Conservation (phyloP, 495 filamentous ascomycete genomes). For the Trichoderma erinaceum region DNA sequence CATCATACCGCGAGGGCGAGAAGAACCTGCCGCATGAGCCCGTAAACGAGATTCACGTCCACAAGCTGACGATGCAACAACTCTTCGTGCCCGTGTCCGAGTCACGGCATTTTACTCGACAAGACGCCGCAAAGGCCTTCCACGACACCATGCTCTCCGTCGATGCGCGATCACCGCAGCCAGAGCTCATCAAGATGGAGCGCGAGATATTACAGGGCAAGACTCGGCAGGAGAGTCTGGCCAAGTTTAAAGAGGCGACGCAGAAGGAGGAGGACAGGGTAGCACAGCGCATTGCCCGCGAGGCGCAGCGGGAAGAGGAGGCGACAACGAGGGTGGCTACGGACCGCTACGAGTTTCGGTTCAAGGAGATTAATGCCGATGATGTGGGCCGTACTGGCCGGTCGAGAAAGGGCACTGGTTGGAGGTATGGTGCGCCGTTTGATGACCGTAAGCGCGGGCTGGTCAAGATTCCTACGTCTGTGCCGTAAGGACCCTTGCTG, state of each 20-base stretch:
- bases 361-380: conserved; percentile 56
- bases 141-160: conserved; percentile 63
- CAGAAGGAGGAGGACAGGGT: conserved; percentile 37
- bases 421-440: conserved; percentile 47
- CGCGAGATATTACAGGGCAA: conserved; percentile 37
- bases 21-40: conserved; percentile 57
- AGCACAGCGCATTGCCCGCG: conserved; percentile 30
- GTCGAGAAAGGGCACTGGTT: conserved; percentile 51
- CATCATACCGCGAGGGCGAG: conserved; percentile 20
- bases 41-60: conserved; percentile 86
- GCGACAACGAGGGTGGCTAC: conserved; percentile 41
- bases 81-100: conserved; percentile 88
- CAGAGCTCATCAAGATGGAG: conserved; percentile 67
- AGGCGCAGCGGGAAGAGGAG: conserved; percentile 32
- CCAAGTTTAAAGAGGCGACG: conserved; percentile 38
- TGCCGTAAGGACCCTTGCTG: conserved; percentile 23
- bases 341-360: conserved; percentile 69
- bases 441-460: conserved; percentile 42
- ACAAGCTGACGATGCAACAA: conserved; percentile 71
- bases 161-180: conserved; percentile 82
- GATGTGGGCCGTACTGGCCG: conserved; percentile 43
- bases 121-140: conserved; percentile 84
- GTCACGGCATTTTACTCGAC: conserved; percentile 81
- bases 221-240: conserved; percentile 28
- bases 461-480: conserved; percentile 43